Evolutionary conservation across 495 filamentous ascomycete genomes (phyloP).

Genomic region (Podospora bellae-mahoneyi): DNA sequence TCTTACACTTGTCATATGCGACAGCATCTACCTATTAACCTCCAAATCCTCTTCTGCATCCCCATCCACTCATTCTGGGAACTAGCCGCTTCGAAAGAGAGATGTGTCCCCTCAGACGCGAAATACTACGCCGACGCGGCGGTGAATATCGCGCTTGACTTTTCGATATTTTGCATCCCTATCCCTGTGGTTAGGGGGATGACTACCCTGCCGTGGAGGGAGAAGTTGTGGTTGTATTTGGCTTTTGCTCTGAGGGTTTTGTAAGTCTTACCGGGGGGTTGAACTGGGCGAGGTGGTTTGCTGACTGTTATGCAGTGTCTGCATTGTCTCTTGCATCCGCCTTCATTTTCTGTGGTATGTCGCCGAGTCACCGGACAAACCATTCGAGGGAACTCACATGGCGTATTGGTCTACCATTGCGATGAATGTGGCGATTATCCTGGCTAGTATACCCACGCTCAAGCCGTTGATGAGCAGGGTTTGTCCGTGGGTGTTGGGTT

Average conservation of each 20-base stretch:
- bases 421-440: constrained; percentile 31
- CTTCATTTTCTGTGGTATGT: constrained; percentile 25
- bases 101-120: background rate
- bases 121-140: constrained; percentile 15
- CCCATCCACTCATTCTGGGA: constrained; percentile 21
- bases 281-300: too few species aligned
- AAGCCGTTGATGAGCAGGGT: constrained; percentile 26
- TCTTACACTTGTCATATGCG: constrained; percentile 16
- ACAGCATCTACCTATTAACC: constrained; percentile 16
- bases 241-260: constrained; percentile 23
- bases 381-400: constrained; percentile 1
- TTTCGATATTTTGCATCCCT: constrained; percentile 33
- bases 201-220: constrained; percentile 17
- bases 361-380: constrained; percentile 12
- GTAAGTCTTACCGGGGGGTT: constrained; percentile 13
- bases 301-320: constrained; percentile 21
- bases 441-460: constrained; percentile 32
- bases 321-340: constrained; percentile 32
- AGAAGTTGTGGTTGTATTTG: constrained; percentile 23
- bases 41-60: constrained; percentile 19
- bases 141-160: constrained; percentile 27
- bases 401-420: constrained; percentile 33
- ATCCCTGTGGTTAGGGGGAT: constrained; percentile 28
- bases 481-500: background rate
- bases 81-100: constrained; percentile 4